Evolutionary conservation across 495 filamentous ascomycete species (phyloP).

Genomic region (Penicillium coffeae): DNA sequence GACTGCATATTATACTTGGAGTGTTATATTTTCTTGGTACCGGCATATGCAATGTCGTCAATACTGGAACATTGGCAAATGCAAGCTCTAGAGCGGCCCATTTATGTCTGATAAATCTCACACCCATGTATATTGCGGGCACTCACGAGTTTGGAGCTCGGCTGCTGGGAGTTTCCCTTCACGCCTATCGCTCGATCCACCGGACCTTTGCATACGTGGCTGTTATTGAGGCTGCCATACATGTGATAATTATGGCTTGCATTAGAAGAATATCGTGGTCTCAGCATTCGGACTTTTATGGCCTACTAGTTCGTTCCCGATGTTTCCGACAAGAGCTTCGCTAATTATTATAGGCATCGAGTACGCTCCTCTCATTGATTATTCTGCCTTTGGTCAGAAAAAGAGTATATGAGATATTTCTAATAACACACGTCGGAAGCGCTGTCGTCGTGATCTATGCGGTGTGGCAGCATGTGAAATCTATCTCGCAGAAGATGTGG

Average conservation of each 20-base stretch:
- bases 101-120: conserved; percentile 12
- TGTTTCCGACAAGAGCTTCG: neutral
- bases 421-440: conserved; percentile 16
- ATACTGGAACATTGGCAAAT: conserved; percentile 1
- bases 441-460: conserved; percentile 7
- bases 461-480: conserved; percentile 10
- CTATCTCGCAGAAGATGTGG: neutral
- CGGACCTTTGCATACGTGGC: conserved; percentile 19
- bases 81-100: conserved; percentile 3
- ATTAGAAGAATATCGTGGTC: conserved; percentile 1
- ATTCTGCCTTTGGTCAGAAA: conserved; percentile 15
- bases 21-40: conserved; percentile 6
- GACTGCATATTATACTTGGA: conserved; percentile 1
- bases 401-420: conserved; percentile 20
- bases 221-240: conserved; percentile 8
- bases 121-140: conserved; percentile 11
- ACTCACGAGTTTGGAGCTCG: conserved; percentile 13
- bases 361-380: conserved; percentile 14
- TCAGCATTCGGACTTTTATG: conserved; percentile 10
- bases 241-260: conserved; percentile 9
- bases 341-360: conserved; percentile 4
- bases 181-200: conserved; percentile 21
- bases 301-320: conserved; percentile 10
- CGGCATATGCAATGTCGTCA: conserved; percentile 9
- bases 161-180: conserved; percentile 21